Conservation (phyloP, 2,329 filamentous ascomycete species). For the Talaromyces sp. region DNA sequence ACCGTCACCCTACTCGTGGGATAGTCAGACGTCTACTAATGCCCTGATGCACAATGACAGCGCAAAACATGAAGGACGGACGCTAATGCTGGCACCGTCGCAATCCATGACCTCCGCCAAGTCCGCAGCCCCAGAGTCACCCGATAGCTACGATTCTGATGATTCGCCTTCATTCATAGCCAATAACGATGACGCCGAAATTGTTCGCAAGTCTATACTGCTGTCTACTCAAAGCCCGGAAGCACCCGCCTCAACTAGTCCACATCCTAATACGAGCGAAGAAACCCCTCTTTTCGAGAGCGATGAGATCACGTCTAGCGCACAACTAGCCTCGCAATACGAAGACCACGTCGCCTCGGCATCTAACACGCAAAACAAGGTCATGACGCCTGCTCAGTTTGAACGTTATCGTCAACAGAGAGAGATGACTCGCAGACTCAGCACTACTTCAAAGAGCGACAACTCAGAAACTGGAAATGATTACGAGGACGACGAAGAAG, state of each 20-base stretch:
- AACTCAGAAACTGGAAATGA: constrained; percentile 61
- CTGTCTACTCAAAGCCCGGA: constrained; percentile 28
- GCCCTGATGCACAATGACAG: constrained; percentile 44
- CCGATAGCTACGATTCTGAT: constrained; percentile 20
- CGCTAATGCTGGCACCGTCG: constrained; percentile 13
- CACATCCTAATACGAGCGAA: constrained; percentile 24
- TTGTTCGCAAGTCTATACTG: constrained; percentile 35
- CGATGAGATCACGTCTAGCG: constrained; percentile 39
- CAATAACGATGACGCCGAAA: constrained; percentile 40
- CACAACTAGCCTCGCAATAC: constrained; percentile 46
- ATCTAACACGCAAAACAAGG: constrained; percentile 58
- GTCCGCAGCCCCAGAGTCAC: constrained; percentile 12
- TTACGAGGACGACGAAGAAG: constrained; percentile 64
- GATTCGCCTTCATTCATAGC: constrained; percentile 21
- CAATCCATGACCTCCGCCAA: constrained; percentile 17
- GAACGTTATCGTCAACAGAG: constrained; percentile 69
- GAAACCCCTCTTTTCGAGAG: constrained; percentile 29
- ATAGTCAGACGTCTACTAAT: constrained; percentile 51
- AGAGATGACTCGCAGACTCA: constrained; percentile 65
- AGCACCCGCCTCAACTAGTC: constrained; percentile 21
- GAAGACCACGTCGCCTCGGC: constrained; percentile 37
- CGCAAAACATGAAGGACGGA: constrained; percentile 19
- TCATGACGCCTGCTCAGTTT: constrained; percentile 88
- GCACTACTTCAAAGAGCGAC: constrained; percentile 47
- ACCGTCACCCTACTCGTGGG: constrained; percentile 52